phyloP scores from a whole-genome alignment of 2,329 filamentous ascomycete genomes.

The Diaporthe sp. region DNA sequence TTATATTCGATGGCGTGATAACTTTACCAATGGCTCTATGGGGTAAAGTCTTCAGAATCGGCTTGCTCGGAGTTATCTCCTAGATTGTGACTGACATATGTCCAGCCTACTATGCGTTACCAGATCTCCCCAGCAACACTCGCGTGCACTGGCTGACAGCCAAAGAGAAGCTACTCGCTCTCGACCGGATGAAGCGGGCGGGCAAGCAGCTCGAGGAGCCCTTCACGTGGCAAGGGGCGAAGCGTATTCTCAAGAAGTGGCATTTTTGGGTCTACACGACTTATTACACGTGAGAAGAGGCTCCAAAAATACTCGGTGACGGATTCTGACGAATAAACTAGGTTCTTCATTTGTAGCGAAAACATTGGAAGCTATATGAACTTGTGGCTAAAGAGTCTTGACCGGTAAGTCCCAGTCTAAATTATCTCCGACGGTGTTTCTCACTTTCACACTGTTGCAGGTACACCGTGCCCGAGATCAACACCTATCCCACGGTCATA shows the following conservation, averaged over 20 bases:
- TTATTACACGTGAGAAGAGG: constrained; percentile 43
- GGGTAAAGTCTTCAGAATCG: constrained; percentile 20
- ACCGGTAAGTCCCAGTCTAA: constrained; percentile 18
- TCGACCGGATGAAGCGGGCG: constrained; percentile 44
- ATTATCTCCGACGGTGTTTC: no score
- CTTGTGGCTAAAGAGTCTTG: constrained; percentile 43
- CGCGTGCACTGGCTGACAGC: constrained; percentile 45
- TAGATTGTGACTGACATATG: neutral
- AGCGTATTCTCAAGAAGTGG: constrained; percentile 47
- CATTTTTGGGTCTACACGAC: constrained; percentile 49
- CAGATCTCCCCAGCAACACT: constrained; percentile 43
- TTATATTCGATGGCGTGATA: constrained; percentile 47
- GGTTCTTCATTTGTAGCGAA: constrained; percentile 46
- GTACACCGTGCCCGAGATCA: constrained; percentile 48
- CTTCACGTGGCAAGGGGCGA: constrained; percentile 41
- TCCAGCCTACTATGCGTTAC: constrained; percentile 40
- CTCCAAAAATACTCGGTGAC: no score
- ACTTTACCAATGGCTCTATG: constrained; percentile 48
- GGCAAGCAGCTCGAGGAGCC: constrained; percentile 44
- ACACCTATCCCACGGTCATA: constrained; percentile 47
- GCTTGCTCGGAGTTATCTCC: rapidly evolving
- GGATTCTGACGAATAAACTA: constrained; percentile 15
- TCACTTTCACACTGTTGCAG: constrained; percentile 1
- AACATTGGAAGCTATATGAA: constrained; percentile 47
- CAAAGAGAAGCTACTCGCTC: constrained; percentile 42